phyloP scores from a whole-genome alignment of 1,284 basidiomycete genomes.

The Microbotryum silenes-acaulis region DNA sequence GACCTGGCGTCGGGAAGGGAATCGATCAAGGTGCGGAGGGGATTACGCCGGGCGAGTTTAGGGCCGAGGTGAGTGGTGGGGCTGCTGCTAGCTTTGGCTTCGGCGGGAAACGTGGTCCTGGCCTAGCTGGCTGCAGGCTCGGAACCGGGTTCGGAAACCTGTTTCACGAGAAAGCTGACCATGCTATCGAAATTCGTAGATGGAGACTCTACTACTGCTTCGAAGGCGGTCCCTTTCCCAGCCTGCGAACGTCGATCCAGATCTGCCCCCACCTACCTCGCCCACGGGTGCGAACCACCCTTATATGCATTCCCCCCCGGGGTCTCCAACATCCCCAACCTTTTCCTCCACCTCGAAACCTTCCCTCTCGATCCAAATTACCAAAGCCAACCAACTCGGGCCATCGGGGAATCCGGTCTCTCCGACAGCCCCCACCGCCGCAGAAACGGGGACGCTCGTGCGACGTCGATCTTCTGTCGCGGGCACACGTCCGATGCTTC shows the following conservation, averaged over 20 bases:
- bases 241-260: constrained; percentile 29
- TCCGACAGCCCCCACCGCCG: constrained; percentile 24
- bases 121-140: too few relatives aligned
- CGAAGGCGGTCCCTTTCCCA: constrained; percentile 31
- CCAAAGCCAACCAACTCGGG: neutral
- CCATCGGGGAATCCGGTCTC: constrained; percentile 17
- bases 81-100: neutral
- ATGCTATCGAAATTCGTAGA: constrained; percentile 2
- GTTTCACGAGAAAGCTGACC: too few relatives aligned
- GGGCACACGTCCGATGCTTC: neutral
- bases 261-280: constrained; percentile 17
- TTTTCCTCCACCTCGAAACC: constrained; percentile 6
- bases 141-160: too few relatives aligned
- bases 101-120: too few relatives aligned
- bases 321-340: constrained; percentile 4
- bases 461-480: constrained; percentile 14
- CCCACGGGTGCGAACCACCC: constrained; percentile 1
- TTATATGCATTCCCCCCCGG: neutral
- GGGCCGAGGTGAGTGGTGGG: constrained; percentile 14
- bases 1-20: neutral
- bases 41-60: constrained; percentile 14
- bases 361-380: constrained; percentile 15
- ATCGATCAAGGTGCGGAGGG: neutral
- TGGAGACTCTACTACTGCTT: constrained; percentile 32
- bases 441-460: constrained; percentile 29